Conservation (phyloP, 2,329 filamentous ascomycete genomes). For the Colletotrichum noveboracense region DNA sequence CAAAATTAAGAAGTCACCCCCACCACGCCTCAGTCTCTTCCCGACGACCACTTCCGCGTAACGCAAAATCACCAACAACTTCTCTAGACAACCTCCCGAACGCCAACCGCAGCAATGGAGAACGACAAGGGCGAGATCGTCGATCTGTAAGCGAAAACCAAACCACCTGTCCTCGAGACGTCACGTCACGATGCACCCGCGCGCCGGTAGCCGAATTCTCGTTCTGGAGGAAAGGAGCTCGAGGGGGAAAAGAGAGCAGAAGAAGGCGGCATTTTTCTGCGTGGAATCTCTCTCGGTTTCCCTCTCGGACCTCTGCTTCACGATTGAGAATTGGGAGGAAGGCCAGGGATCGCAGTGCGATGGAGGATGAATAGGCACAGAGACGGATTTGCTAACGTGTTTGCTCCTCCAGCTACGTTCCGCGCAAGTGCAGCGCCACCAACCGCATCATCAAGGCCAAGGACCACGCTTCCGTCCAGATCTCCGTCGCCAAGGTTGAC, state of each 20-base stretch:
- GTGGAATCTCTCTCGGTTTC: not conserved
- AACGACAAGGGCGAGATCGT: constrained; percentile 99
- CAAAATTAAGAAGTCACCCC: constrained; percentile 15
- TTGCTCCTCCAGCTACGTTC: constrained; percentile 78
- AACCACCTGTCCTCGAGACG: not conserved
- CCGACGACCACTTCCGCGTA: constrained; percentile 19
- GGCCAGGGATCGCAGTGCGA: not conserved
- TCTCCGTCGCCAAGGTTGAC: constrained; percentile 97
- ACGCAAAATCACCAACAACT: constrained; percentile 30
- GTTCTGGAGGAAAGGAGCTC: not conserved
- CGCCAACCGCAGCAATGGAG: constrained; percentile 80
- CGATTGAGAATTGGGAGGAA: not conserved
- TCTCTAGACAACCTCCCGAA: constrained; percentile 34
- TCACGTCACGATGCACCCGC: not conserved
- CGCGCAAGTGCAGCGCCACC: constrained; percentile 97
- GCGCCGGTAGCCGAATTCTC: not conserved
- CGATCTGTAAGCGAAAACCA: constrained; percentile 78
- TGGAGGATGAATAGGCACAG: not conserved
- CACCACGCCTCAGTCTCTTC: constrained; percentile 4
- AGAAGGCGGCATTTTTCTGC: not conserved
- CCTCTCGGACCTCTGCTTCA: not conserved
- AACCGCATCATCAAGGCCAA: constrained; percentile 99
- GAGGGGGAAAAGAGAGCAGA: not conserved
- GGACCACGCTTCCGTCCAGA: constrained; percentile 98
- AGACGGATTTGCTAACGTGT: constrained; percentile 30